Evolutionary conservation across 768 basidiomycete genomes (phyloP).

Genomic region (Cubamyces sp.): DNA sequence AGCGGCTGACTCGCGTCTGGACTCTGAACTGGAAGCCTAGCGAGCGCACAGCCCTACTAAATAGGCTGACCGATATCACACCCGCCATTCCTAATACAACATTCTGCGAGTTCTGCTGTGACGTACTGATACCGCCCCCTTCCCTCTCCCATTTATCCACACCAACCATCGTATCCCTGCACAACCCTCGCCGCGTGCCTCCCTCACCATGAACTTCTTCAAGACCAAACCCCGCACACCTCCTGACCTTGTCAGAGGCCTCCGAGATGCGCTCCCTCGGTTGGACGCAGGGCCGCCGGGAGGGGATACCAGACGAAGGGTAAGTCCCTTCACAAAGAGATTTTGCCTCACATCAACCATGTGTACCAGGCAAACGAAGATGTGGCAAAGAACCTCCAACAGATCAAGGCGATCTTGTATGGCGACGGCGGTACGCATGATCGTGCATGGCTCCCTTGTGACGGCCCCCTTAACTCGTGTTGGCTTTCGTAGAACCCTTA

Average conservation of each 20-base stretch:
- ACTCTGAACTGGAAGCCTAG: not conserved
- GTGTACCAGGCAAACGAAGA: constrained; percentile 79
- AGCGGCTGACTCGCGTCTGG: not conserved
- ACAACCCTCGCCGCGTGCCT: not conserved
- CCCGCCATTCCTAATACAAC: constrained; percentile 26
- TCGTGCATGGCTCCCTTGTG: not conserved
- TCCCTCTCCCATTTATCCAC: not conserved
- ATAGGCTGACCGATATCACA: constrained; percentile 13
- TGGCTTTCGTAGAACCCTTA: constrained; percentile 60
- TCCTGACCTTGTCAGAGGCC: constrained; percentile 80
- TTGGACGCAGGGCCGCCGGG: constrained; percentile 77
- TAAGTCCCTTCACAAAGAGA: constrained; percentile 37
- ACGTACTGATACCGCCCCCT: constrained; percentile 20
- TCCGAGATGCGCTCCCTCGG: constrained; percentile 78
- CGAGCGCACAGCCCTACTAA: constrained; percentile 5
- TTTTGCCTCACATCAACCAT: constrained; percentile 2
- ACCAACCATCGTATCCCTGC: not conserved
- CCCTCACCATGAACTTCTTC: constrained; percentile 85
- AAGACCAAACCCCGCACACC: constrained; percentile 89
- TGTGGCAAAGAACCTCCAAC: constrained; percentile 85
- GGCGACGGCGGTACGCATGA: constrained; percentile 79
- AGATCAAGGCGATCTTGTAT: constrained; percentile 85
- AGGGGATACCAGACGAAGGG: constrained; percentile 80
- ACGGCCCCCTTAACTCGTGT: constrained; percentile 7
- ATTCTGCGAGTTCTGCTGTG: constrained; percentile 29